Evolutionary conservation across 2,329 filamentous ascomycete species (phyloP).

Genomic region (Fusarium nurragi): DNA sequence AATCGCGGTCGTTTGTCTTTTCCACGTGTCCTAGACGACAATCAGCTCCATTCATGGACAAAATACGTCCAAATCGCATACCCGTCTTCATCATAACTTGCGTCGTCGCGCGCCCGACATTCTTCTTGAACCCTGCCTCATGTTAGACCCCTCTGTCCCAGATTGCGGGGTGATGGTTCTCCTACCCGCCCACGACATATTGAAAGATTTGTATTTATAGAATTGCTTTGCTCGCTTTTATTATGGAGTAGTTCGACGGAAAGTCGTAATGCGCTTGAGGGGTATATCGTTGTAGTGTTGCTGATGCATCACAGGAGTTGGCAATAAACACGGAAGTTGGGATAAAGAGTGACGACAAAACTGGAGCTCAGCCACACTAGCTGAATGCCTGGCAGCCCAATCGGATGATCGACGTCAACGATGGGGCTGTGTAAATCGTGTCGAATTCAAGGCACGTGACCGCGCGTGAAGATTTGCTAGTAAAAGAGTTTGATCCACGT

Average conservation of each 20-base stretch:
- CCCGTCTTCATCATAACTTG: conserved; percentile 99
- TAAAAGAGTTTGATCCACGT: conserved; percentile 11
- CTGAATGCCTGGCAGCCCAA: conserved; percentile 40
- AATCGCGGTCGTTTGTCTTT: conserved; percentile 97
- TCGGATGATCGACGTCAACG: conserved; percentile 48
- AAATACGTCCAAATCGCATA: conserved; percentile 50
- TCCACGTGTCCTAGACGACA: conserved; percentile 81
- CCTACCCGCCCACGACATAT: conserved; percentile 78
- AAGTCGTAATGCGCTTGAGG: conserved; percentile 26
- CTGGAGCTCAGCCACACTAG: conserved; percentile 47
- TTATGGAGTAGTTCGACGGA: conserved; percentile 10
- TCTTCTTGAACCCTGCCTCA: conserved; percentile 72
- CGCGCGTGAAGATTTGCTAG: conserved; percentile 26
- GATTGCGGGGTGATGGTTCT: conserved; percentile 43
- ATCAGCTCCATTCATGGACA: conserved; percentile 17
- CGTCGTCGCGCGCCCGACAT: conserved; percentile 98
- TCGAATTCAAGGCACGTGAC: conserved; percentile 43
- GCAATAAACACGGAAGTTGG: conserved; percentile 38
- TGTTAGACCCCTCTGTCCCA: conserved; percentile 45
- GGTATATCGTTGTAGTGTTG: conserved; percentile 30
- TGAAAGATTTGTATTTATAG: conserved; percentile 40
- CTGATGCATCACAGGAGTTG: conserved; percentile 31
- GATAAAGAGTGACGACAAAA: conserved; percentile 45
- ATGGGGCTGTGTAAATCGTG: conserved; percentile 30
- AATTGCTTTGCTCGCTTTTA: conserved; percentile 8